A percentile compares a stretch with the other conserved stretches of the same genome.
Conservation (phyloP, 2,329 filamentous ascomycete genomes). For the Paraphaeosphaeria sporulosa region DNA sequence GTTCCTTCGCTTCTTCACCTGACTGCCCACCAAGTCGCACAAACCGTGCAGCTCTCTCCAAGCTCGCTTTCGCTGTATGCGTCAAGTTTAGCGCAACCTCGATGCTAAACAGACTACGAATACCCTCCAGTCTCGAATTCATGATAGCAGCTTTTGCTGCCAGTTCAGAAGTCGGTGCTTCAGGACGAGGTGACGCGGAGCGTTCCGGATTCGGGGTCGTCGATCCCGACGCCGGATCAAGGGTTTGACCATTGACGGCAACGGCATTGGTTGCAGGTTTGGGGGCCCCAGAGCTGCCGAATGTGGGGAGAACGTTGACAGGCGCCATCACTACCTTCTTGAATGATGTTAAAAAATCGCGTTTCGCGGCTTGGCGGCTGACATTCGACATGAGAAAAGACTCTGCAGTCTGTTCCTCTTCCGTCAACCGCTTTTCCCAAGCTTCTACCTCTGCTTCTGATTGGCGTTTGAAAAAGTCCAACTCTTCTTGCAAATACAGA, state of each 20-base stretch:
- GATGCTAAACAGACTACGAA: slow-evolving; percentile 93
- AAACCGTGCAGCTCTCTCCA: slow-evolving; percentile 86
- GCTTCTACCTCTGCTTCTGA: slow-evolving; percentile 78
- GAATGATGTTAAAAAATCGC: slow-evolving; percentile 94
- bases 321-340: slow-evolving; percentile 99
- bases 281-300: slow-evolving; percentile 52
- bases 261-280: slow-evolving; percentile 41
- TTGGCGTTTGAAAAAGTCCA: slow-evolving; percentile 81
- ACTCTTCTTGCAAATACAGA: slow-evolving; percentile 88
- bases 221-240: slow-evolving; percentile 41
- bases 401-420: slow-evolving; percentile 89
- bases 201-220: slow-evolving; percentile 51
- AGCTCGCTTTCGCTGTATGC: slow-evolving; percentile 83
- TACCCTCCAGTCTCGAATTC: slow-evolving; percentile 92
- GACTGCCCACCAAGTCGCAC: slow-evolving; percentile 79
- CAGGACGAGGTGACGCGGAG: slow-evolving; percentile 51
- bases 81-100: slow-evolving; percentile 91
- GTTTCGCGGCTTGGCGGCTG: slow-evolving; percentile 93
- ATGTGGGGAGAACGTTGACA: slow-evolving; percentile 83
- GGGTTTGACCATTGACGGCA: slow-evolving; percentile 35
- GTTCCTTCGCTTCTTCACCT: slow-evolving; percentile 83
- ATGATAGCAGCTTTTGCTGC: slow-evolving; percentile 98
- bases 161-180: slow-evolving; percentile 87
- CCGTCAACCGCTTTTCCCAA: slow-evolving; percentile 92
- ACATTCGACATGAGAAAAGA: slow-evolving; percentile 96